These are phyloP conservation scores for Aspergillus haitiensis DNA, from an alignment of 495 filamentous ascomycete genomes.

Conservation along the genomic window DNA sequence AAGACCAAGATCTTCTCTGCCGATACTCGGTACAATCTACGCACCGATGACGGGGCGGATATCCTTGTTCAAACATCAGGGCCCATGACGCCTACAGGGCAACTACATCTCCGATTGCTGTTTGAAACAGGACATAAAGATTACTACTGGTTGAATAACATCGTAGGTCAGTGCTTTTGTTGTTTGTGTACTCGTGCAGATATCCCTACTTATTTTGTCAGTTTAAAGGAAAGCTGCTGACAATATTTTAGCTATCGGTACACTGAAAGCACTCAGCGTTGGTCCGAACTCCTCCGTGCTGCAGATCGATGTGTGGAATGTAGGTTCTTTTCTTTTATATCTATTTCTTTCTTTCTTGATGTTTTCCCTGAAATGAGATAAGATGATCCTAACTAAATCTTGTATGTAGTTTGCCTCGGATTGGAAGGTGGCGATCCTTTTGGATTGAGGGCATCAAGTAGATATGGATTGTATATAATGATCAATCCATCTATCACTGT, in stretches of 20 bases:
- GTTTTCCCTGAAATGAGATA: not conserved
- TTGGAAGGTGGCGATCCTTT: slow-evolving; percentile 22
- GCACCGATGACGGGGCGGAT: slow-evolving; percentile 32
- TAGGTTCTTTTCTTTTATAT: slow-evolving; percentile 16
- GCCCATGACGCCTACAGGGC: slow-evolving; percentile 23
- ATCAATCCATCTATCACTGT: no score
- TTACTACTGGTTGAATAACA: slow-evolving; percentile 41
- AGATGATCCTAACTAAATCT: not conserved
- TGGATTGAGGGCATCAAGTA: not conserved
- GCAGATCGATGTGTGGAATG: slow-evolving; percentile 38
- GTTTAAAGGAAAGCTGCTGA: no score
- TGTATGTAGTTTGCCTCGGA: slow-evolving; percentile 22
- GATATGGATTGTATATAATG: not conserved
- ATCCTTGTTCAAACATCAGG: slow-evolving; percentile 34
- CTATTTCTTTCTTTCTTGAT: not conserved
- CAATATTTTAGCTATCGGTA: slow-evolving; percentile 27
- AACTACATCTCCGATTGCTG: slow-evolving; percentile 31
- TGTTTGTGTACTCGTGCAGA: not conserved
- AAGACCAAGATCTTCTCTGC: slow-evolving; percentile 32
- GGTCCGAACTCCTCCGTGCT: slow-evolving; percentile 20
- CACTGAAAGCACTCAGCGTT: slow-evolving; percentile 20
- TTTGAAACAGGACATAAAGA: slow-evolving; percentile 31
- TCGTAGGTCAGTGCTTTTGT: slow-evolving; percentile 29
- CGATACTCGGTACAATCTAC: slow-evolving; percentile 37
- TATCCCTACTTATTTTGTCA: no score